A percentile compares a stretch with the other conserved stretches of the same genome.
These are phyloP conservation scores for Kalanchoe fedtschenkoi DNA, from an alignment of 164 flowering plant genomes.

Conservation along the genomic window DNA sequence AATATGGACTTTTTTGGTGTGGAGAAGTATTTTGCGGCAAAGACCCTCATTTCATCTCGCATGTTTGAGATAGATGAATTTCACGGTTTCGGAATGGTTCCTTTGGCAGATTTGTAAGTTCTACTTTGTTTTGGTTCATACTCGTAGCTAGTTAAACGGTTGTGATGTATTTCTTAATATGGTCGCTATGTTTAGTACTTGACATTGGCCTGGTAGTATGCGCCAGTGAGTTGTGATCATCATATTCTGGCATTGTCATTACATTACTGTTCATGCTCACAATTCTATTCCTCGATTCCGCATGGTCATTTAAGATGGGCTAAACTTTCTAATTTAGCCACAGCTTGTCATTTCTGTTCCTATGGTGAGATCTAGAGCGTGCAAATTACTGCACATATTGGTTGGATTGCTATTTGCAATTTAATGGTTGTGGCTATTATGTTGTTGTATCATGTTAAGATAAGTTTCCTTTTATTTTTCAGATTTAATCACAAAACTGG, in stretches of 20 bases:
- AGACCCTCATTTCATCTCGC: constrained; percentile 77
- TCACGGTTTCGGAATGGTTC: constrained; percentile 94
- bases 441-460: background rate
- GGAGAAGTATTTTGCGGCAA: constrained; percentile 72
- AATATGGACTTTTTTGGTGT: constrained; percentile 40
- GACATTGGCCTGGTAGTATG: background rate
- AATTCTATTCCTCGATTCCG: too few relatives aligned
- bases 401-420: background rate
- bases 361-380: too few relatives aligned
- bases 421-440: background rate
- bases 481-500: constrained; percentile 97
- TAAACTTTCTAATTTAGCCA: background rate
- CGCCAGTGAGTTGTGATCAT: background rate
- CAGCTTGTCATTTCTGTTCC: too few relatives aligned
- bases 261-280: too few relatives aligned
- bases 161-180: too few relatives aligned
- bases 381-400: background rate
- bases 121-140: background rate
- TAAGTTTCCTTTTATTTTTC: constrained; percentile 4
- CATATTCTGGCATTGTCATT: background rate
- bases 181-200: background rate
- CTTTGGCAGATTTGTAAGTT: constrained; percentile 80
- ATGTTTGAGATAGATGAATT: constrained; percentile 80
- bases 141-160: background rate
- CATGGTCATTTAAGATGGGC: too few relatives aligned